Evolutionary conservation across 2,329 filamentous ascomycete genomes (phyloP).

Genomic region (Nannizzia gypsea): DNA sequence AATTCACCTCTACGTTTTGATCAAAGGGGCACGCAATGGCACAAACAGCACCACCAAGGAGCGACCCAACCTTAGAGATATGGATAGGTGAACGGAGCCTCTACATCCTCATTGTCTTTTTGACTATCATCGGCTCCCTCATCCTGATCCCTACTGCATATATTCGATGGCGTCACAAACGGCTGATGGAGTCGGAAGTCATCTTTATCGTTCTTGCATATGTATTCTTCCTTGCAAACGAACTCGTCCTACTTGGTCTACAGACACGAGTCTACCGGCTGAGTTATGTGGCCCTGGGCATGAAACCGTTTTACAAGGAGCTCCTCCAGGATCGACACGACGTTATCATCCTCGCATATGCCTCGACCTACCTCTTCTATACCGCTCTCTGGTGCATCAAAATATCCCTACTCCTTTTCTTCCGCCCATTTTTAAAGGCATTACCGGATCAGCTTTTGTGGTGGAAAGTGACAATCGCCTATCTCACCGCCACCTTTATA

Average conservation of each 20-base stretch:
- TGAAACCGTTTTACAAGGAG: neutral
- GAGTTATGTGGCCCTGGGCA: slow-evolving; percentile 1
- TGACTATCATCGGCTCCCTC: slow-evolving; percentile 7
- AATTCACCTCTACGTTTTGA: neutral
- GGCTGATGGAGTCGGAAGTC: slow-evolving; percentile 5
- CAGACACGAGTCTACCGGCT: slow-evolving; percentile 7
- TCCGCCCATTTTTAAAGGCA: slow-evolving; percentile 10
- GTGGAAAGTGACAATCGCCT: slow-evolving; percentile 5
- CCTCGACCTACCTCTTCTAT: slow-evolving; percentile 4
- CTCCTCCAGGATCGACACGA: slow-evolving; percentile 1
- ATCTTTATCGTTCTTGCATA: slow-evolving; percentile 7
- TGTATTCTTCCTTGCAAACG: slow-evolving; percentile 5
- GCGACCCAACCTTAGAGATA: neutral
- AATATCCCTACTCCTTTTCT: slow-evolving; percentile 12
- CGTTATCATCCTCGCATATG: slow-evolving; percentile 1
- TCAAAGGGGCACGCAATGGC: neutral
- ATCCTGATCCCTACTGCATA: slow-evolving; percentile 8
- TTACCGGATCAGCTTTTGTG: slow-evolving; percentile 6
- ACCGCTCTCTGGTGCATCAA: slow-evolving; percentile 8
- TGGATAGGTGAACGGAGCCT: slow-evolving; percentile 7
- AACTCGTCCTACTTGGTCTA: slow-evolving; percentile 3
- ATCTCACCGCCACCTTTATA: slow-evolving; percentile 3
- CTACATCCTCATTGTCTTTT: slow-evolving; percentile 6
- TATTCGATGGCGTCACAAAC: slow-evolving; percentile 7
- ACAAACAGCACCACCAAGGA: neutral